These are phyloP conservation scores for Cladosporium sp. DNA, from an alignment of 2,329 filamentous ascomycete species.

Conservation along the genomic window DNA sequence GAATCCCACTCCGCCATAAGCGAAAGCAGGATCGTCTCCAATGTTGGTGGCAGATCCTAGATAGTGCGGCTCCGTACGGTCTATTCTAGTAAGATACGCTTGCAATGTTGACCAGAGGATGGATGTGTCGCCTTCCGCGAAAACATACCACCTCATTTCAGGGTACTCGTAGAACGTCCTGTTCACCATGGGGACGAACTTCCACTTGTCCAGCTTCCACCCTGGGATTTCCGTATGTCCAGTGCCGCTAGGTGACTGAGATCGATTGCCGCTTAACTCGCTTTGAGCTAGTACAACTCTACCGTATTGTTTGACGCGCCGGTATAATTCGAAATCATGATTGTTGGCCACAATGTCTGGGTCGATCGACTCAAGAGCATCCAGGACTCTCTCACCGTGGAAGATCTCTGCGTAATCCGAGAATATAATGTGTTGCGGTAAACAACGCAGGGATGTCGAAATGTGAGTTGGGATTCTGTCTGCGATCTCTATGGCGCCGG, in stretches of 20 bases:
- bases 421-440: constrained; percentile 58
- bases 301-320: constrained; percentile 35
- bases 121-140: constrained; percentile 55
- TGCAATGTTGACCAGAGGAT: constrained; percentile 45
- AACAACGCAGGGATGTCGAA: constrained; percentile 55
- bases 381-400: constrained; percentile 40
- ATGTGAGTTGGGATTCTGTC: constrained; percentile 58
- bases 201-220: constrained; percentile 56
- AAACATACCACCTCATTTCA: constrained; percentile 53
- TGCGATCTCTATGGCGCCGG: constrained; percentile 57
- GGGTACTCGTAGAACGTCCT: constrained; percentile 49
- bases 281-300: constrained; percentile 32
- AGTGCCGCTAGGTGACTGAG: constrained; percentile 20
- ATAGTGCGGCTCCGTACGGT: constrained; percentile 45
- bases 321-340: constrained; percentile 40
- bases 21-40: constrained; percentile 30
- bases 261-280: constrained; percentile 27
- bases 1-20: constrained; percentile 46
- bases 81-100: constrained; percentile 47
- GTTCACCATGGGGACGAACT: constrained; percentile 56
- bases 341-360: constrained; percentile 29
- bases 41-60: neutral
- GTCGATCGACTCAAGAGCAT: constrained; percentile 38
- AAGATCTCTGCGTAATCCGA: constrained; percentile 58
- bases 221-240: constrained; percentile 35